These are phyloP conservation scores for Benincasa hispida DNA, from an alignment of 306 rosid genomes.

Conservation along the genomic window DNA sequence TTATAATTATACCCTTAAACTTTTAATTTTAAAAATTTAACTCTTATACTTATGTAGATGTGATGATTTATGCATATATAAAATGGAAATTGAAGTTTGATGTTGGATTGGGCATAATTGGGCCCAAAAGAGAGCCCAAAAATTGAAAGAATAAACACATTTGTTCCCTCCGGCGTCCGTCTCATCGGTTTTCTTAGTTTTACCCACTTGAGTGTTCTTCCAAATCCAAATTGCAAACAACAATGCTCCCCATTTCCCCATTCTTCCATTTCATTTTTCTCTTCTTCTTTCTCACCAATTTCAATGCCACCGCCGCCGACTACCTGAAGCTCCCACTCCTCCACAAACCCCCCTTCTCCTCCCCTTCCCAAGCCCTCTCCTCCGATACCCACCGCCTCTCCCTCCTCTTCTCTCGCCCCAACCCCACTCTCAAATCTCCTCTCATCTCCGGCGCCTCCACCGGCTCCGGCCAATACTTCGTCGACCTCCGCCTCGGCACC, in stretches of 20 bases:
- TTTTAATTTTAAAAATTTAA: too few relatives aligned
- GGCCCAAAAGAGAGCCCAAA: too few relatives aligned
- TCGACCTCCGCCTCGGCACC: conserved; percentile 39
- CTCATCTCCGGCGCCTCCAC: conserved; percentile 53
- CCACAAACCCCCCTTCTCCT: conserved; percentile 17
- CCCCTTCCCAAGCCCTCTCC: conserved; percentile 39
- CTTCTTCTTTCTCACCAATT: conserved; percentile 10
- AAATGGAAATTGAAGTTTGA: too few relatives aligned
- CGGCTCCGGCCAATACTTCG: conserved; percentile 76
- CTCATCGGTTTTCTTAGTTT: too few relatives aligned
- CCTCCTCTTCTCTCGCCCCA: conserved; percentile 19
- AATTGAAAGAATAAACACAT: too few relatives aligned
- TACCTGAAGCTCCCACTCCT: conserved; percentile 41
- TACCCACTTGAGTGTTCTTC: not conserved
- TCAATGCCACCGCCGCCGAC: not conserved
- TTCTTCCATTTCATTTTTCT: not conserved
- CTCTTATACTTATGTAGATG: too few relatives aligned
- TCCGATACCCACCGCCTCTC: conserved; percentile 46
- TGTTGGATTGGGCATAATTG: too few relatives aligned
- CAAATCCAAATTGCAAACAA: not conserved
- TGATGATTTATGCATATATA: too few relatives aligned
- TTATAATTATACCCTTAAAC: too few relatives aligned
- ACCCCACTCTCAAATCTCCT: conserved; percentile 18
- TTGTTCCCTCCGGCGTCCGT: too few relatives aligned
- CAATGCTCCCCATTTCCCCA: not conserved